A percentile compares a stretch with the other conserved stretches of the same genome.
These are phyloP conservation scores for Sungouiella blattae DNA, from an alignment of 805 yeast species.

Conservation along the genomic window DNA sequence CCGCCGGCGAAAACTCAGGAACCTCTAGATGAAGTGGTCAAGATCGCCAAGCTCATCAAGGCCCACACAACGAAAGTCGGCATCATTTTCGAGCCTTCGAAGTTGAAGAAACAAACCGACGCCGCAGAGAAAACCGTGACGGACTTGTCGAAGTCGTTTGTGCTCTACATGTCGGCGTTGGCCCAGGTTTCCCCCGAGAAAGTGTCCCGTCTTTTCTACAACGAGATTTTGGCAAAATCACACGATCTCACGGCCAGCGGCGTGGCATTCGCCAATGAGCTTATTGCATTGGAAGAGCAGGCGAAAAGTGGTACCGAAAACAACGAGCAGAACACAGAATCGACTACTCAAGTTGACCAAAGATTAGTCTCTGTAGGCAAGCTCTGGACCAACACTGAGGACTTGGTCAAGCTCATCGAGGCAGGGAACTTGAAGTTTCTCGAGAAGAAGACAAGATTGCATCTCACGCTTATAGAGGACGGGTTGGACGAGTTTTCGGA, in stretches of 20 bases:
- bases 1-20: conserved; percentile 26
- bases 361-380: conserved; percentile 62
- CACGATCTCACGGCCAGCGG: conserved; percentile 17
- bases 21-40: conserved; percentile 57
- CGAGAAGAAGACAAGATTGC: conserved; percentile 42
- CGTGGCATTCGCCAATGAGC: conserved; percentile 22
- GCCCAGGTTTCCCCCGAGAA: conserved; percentile 25
- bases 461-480: conserved; percentile 51
- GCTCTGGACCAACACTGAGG: conserved; percentile 68
- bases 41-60: conserved; percentile 55
- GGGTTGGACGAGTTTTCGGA: conserved; percentile 64
- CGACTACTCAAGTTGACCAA: conserved; percentile 20
- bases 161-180: conserved; percentile 43
- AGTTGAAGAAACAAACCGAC: conserved; percentile 30
- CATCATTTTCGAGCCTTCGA: conserved; percentile 61
- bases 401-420: conserved; percentile 36
- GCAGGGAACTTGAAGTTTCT: conserved; percentile 55
- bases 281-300: conserved; percentile 18
- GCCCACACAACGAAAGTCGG: conserved; percentile 81
- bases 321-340: background rate
- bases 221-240: conserved; percentile 27
- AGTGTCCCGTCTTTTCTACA: conserved; percentile 36
- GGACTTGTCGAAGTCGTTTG: conserved; percentile 42
- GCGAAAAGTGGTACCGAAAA: conserved; percentile 11
- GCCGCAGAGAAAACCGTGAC: conserved; percentile 50